A percentile compares a stretch with the other conserved stretches of the same genome.
phyloP scores from a whole-genome alignment of 768 basidiomycete genomes.

The Tremella fuciformis region DNA sequence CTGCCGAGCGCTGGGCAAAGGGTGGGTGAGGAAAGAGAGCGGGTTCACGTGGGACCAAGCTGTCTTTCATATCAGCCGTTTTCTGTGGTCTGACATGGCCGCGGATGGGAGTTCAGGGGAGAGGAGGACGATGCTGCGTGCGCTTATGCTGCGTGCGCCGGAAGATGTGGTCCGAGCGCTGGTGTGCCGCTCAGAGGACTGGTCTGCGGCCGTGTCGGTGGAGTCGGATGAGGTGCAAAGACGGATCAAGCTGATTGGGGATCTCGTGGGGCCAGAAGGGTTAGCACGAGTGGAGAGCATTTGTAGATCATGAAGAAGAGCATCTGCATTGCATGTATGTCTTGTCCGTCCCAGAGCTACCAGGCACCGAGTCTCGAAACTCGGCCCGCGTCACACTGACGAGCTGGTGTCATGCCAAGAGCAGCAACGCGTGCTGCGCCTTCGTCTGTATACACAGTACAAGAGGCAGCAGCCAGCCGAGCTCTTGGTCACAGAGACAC shows the following conservation, averaged over 20 bases:
- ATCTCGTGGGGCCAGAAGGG: neutral
- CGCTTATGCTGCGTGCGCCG: too few relatives aligned
- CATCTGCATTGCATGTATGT: neutral
- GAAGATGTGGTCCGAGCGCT: too few relatives aligned
- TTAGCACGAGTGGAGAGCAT: neutral
- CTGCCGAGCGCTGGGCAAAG: neutral
- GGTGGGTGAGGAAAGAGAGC: neutral
- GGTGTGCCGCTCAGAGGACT: too few relatives aligned
- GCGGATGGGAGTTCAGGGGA: too few relatives aligned
- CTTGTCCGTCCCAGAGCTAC: neutral
- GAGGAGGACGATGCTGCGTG: too few relatives aligned
- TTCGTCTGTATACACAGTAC: too few relatives aligned
- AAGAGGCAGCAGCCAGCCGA: too few relatives aligned
- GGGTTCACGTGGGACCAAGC: conserved; percentile 1
- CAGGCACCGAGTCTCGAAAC: neutral
- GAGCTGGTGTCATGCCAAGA: too few relatives aligned
- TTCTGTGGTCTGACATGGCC: neutral
- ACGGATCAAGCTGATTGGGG: neutral
- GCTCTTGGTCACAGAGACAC: too few relatives aligned
- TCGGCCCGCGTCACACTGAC: too few relatives aligned
- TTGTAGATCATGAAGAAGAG: neutral
- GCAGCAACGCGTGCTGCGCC: too few relatives aligned
- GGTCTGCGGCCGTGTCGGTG: neutral
- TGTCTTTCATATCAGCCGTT: neutral
- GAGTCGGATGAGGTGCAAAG: neutral